These are phyloP conservation scores for Crataegus laevigata DNA, from an alignment of 306 rosid genomes.

Conservation along the genomic window DNA sequence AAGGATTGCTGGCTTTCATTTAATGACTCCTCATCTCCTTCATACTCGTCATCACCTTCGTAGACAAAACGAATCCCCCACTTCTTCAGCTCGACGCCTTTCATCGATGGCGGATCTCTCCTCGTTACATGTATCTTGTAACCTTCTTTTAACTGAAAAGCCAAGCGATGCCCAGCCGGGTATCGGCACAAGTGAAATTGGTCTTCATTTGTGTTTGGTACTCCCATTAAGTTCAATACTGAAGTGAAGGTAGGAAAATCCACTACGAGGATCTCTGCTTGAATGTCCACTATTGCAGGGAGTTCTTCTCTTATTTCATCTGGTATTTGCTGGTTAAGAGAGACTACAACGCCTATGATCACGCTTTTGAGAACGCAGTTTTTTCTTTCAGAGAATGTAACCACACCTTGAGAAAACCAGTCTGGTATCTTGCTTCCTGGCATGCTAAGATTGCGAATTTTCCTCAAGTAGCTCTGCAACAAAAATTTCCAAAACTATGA, in stretches of 20 bases:
- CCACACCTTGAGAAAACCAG: slow-evolving; percentile 41
- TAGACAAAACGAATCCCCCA: slow-evolving; percentile 36
- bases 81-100: slow-evolving; percentile 40
- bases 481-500: neutral
- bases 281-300: slow-evolving; percentile 31
- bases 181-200: slow-evolving; percentile 47
- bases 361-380: slow-evolving; percentile 36
- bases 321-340: slow-evolving; percentile 30
- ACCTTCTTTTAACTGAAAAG: slow-evolving; percentile 26
- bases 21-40: slow-evolving; percentile 37
- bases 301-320: slow-evolving; percentile 3
- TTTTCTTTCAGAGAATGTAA: slow-evolving; percentile 32
- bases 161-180: slow-evolving; percentile 19
- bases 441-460: slow-evolving; percentile 40
- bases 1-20: slow-evolving; percentile 35
- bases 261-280: slow-evolving; percentile 32
- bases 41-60: slow-evolving; percentile 68
- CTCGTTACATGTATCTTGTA: slow-evolving; percentile 25
- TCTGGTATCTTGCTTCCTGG: slow-evolving; percentile 55
- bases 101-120: slow-evolving; percentile 28
- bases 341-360: slow-evolving; percentile 35
- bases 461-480: slow-evolving; percentile 50
- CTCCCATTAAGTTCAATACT: slow-evolving; percentile 22
- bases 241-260: slow-evolving; percentile 19
- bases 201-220: slow-evolving; percentile 39